phyloP scores from a whole-genome alignment of 1,139 yeast species.

The Taiozyma onychis region DNA sequence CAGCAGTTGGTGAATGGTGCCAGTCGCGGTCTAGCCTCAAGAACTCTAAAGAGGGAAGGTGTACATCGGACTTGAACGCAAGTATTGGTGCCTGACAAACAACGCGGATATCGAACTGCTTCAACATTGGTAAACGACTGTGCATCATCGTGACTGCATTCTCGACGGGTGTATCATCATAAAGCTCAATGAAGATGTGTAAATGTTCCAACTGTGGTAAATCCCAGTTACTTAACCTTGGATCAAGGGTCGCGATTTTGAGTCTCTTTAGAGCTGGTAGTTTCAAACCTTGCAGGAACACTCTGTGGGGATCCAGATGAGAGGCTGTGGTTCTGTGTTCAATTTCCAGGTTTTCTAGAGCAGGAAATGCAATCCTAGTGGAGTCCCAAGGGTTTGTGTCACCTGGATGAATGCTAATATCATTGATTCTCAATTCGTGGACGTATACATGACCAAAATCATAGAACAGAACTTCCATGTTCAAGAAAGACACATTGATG shows the following conservation, averaged over 20 bases:
- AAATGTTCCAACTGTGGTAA: neutral
- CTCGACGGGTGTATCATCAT: neutral
- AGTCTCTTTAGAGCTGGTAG: too few relatives aligned
- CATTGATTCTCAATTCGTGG: neutral
- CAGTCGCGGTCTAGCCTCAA: neutral
- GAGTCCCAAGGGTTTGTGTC: neutral
- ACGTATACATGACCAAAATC: neutral
- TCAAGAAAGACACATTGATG: neutral
- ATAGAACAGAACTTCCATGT: neutral
- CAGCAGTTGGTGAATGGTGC: neutral
- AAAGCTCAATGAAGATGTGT: neutral
- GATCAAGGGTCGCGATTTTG: too few relatives aligned
- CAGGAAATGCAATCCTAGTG: neutral
- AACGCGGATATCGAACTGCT: neutral
- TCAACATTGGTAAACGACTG: neutral
- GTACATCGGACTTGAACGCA: too few relatives aligned
- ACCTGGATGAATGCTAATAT: neutral
- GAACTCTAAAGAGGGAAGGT: neutral
- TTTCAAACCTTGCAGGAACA: too few relatives aligned
- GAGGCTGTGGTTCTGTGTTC: neutral
- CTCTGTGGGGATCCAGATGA: neutral
- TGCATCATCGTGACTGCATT: neutral
- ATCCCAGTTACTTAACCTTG: too few relatives aligned
- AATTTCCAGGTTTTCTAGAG: neutral
- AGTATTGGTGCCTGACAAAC: too few relatives aligned